Evolutionary conservation across 2,329 filamentous ascomycete genomes (phyloP).

Genomic region (Diaporthe sp.): DNA sequence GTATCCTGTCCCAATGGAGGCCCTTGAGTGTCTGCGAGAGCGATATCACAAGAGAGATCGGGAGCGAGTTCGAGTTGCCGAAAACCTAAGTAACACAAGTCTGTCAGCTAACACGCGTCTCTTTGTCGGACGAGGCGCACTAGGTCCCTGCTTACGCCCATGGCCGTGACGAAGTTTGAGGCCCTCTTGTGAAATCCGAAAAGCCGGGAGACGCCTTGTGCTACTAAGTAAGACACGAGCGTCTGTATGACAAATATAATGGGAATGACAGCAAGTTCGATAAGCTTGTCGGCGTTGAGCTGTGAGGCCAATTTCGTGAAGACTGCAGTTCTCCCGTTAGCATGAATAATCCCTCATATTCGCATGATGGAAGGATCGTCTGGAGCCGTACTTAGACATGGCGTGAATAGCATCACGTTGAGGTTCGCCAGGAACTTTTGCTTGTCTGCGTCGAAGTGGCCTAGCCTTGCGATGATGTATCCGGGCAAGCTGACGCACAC

Average conservation of each 20-base stretch:
- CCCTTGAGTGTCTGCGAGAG: constrained; percentile 92
- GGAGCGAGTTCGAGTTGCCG: constrained; percentile 97
- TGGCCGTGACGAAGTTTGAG: constrained; percentile 94
- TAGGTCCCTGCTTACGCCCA: constrained; percentile 69
- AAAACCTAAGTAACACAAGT: constrained; percentile 71
- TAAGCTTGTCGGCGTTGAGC: constrained; percentile 89
- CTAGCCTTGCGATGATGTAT: constrained; percentile 89
- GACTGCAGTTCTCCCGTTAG: constrained; percentile 65
- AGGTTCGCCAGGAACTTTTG: constrained; percentile 98
- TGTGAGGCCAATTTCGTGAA: constrained; percentile 98
- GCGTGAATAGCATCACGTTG: constrained; percentile 96
- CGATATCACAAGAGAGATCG: constrained; percentile 95
- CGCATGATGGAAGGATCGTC: background rate
- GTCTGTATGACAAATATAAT: constrained; percentile 93
- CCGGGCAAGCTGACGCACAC: constrained; percentile 95
- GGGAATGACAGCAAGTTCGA: constrained; percentile 94
- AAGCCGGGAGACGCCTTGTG: constrained; percentile 76
- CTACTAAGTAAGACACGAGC: constrained; percentile 84
- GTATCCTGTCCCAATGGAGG: constrained; percentile 92
- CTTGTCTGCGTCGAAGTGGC: constrained; percentile 94
- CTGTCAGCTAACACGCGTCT: constrained; percentile 33
- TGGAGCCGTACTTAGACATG: constrained; percentile 83
- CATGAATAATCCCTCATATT: background rate
- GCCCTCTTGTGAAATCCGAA: constrained; percentile 88
- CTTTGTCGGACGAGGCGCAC: background rate